Conservation (phyloP, 495 filamentous ascomycete genomes). For the Neurospora sp. region DNA sequence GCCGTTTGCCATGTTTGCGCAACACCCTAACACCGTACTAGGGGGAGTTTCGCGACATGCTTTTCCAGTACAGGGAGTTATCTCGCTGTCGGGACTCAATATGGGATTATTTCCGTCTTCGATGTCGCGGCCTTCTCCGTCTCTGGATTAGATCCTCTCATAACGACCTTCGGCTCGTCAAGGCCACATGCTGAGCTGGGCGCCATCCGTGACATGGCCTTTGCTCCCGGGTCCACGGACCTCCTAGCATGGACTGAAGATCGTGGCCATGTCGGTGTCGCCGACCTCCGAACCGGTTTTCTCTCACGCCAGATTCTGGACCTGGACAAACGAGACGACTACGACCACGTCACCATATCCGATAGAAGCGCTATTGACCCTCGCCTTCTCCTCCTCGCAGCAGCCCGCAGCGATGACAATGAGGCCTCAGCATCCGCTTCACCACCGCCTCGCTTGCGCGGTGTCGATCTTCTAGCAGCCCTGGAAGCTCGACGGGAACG, state of each 20-base stretch:
- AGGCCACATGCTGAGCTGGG: slow-evolving; percentile 51
- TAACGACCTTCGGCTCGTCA: slow-evolving; percentile 44
- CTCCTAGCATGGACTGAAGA: slow-evolving; percentile 91
- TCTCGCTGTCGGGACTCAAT: slow-evolving; percentile 48
- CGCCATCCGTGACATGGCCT: slow-evolving; percentile 82
- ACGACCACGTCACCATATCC: slow-evolving; percentile 34
- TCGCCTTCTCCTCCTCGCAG: slow-evolving; percentile 20
- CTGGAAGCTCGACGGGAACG: not conserved
- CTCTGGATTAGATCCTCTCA: slow-evolving; percentile 27
- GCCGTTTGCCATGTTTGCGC: not conserved
- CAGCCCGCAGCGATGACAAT: not conserved
- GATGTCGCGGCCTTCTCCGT: slow-evolving; percentile 28
- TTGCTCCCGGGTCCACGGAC: slow-evolving; percentile 83
- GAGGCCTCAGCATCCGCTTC: not conserved
- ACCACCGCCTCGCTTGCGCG: not conserved
- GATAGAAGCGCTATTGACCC: slow-evolving; percentile 42
- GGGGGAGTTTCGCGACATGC: slow-evolving; percentile 46
- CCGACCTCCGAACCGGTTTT: slow-evolving; percentile 72
- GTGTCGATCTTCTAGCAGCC: not conserved
- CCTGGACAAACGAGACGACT: slow-evolving; percentile 50
- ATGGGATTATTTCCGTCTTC: slow-evolving; percentile 46
- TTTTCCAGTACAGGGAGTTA: slow-evolving; percentile 43
- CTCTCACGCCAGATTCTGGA: slow-evolving; percentile 62
- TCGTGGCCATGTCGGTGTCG: slow-evolving; percentile 70
- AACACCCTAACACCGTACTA: slow-evolving; percentile 9